Percentiles rank a stretch among this genome's conserved stretches.
These are phyloP conservation scores for Elongisporangium prolatum DNA, from an alignment of 352 stramenopile species.

Conservation along the genomic window DNA sequence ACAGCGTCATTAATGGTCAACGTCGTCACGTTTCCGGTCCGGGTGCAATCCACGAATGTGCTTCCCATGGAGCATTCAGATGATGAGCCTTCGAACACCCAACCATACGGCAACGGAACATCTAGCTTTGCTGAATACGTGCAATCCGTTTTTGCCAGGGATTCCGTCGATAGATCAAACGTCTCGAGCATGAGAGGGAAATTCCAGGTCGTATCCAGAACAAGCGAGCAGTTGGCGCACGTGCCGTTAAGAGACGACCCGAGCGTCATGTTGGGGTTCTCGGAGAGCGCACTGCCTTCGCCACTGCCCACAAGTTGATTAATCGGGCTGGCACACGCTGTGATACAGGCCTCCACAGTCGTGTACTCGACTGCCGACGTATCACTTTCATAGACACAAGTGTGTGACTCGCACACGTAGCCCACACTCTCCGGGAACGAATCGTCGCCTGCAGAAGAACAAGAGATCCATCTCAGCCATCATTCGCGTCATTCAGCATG, in stretches of 20 bases:
- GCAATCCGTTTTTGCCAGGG: slow-evolving; percentile 28
- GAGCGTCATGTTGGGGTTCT: slow-evolving; percentile 40
- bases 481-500: too few species aligned
- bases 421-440: slow-evolving; percentile 26
- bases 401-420: slow-evolving; percentile 44
- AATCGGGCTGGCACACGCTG: slow-evolving; percentile 33
- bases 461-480: background rate
- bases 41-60: slow-evolving; percentile 20
- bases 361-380: slow-evolving; percentile 20
- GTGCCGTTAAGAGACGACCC: slow-evolving; percentile 59
- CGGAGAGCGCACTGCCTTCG: slow-evolving; percentile 39
- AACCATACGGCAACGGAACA: slow-evolving; percentile 51
- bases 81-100: slow-evolving; percentile 32
- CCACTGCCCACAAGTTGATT: slow-evolving; percentile 28
- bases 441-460: slow-evolving; percentile 10
- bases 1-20: slow-evolving; percentile 34
- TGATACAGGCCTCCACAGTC: slow-evolving; percentile 49
- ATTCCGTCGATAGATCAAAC: slow-evolving; percentile 47
- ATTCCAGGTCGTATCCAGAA: slow-evolving; percentile 53
- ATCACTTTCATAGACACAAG: slow-evolving; percentile 45
- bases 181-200: slow-evolving; percentile 65
- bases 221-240: slow-evolving; percentile 61
- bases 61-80: slow-evolving; percentile 32
- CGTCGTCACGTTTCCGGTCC: slow-evolving; percentile 52
- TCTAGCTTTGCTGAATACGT: slow-evolving; percentile 45